Evolutionary conservation across 2,329 filamentous ascomycete genomes (phyloP).

Genomic region (Arthrocladium fulminans): DNA sequence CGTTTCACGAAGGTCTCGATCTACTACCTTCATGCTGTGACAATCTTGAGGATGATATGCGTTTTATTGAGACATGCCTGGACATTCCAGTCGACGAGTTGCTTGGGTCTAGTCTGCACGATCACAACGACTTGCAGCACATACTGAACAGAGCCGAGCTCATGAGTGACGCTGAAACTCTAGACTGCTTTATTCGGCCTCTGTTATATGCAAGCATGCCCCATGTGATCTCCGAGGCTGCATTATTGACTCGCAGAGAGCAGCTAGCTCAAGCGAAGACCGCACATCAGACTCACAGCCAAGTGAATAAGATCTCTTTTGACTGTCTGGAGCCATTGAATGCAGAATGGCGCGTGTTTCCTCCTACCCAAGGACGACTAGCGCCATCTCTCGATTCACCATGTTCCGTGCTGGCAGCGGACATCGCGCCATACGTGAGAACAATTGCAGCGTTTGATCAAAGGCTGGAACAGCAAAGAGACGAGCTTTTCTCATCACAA

Average conservation of each 20-base stretch:
- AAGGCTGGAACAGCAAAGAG: slow-evolving; percentile 58
- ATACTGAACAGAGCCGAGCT: slow-evolving; percentile 3
- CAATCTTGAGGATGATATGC: slow-evolving; percentile 13
- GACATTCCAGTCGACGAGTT: slow-evolving; percentile 4
- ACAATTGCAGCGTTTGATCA: slow-evolving; percentile 71
- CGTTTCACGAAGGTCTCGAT: slow-evolving; percentile 71
- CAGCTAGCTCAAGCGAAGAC: background rate
- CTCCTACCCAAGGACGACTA: slow-evolving; percentile 28
- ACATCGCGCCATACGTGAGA: slow-evolving; percentile 85
- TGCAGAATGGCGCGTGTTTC: slow-evolving; percentile 29
- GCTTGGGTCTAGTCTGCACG: background rate
- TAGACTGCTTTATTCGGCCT: slow-evolving; percentile 9
- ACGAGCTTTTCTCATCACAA: slow-evolving; percentile 53
- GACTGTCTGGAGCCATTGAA: slow-evolving; percentile 43
- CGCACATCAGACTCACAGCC: background rate
- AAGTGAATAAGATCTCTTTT: background rate
- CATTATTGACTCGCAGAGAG: background rate
- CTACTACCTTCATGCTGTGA: slow-evolving; percentile 30
- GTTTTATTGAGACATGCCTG: slow-evolving; percentile 13
- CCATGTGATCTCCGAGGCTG: background rate
- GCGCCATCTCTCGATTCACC: slow-evolving; percentile 70
- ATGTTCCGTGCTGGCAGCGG: slow-evolving; percentile 55
- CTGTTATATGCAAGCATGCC: background rate
- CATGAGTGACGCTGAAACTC: slow-evolving; percentile 15
- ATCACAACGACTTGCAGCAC: background rate